Evolutionary conservation across 2,329 filamentous ascomycete genomes (phyloP), one percentile per base, ranked within the genome.

Genomic region (Fusarium irregulare): DNA sequence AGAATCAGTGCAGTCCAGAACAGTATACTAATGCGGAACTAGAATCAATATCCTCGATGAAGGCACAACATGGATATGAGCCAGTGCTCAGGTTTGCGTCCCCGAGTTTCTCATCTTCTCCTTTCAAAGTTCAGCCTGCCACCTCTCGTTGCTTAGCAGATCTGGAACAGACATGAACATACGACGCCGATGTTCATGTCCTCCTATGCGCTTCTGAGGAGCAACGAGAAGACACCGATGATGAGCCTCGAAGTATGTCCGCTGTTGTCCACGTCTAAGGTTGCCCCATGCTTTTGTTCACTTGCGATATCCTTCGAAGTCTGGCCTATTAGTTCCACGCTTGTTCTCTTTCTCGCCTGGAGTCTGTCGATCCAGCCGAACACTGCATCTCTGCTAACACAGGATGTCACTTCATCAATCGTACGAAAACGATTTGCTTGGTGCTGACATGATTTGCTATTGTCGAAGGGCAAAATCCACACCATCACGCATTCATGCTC

Each of bases 21-120:
- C 9, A 25, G 20, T 28, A 62, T 53, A 44, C 55, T 72, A 25
- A 72, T 50, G 40, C 55, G 34, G 20, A 54, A 28, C 45, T 25
- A 69, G 68, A 46, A 30, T 27, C 27, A 20, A 18, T 7, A 14
- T 21, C 25, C 54, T 32, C 20, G 28, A n/a, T 28, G n/a, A 44
- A 41, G 50, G 21, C 37, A 28, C 13, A 14, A 13, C 32, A 32
- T 42, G 12, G 20, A n/a, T n/a, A 23, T 41, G 13, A 30, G 25
- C 27, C 20, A 34, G 40, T 48, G 12, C 51, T 16, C 42, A 64
- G 54, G 54, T 47, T 60, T 46, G 54, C 59, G 27, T 20, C 18
- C 18, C 7, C 18, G 12, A 28, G n/a, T 28, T 3, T 9, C 14
- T 6, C 11, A 8, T 23, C 56, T n/a, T 55, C 41, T 64, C 45